Percentiles rank a stretch among this genome's conserved stretches.
These are phyloP conservation scores for Spizellomyces sp. DNA, from an alignment of 192 early-diverging fungal genomes.

Conservation along the genomic window DNA sequence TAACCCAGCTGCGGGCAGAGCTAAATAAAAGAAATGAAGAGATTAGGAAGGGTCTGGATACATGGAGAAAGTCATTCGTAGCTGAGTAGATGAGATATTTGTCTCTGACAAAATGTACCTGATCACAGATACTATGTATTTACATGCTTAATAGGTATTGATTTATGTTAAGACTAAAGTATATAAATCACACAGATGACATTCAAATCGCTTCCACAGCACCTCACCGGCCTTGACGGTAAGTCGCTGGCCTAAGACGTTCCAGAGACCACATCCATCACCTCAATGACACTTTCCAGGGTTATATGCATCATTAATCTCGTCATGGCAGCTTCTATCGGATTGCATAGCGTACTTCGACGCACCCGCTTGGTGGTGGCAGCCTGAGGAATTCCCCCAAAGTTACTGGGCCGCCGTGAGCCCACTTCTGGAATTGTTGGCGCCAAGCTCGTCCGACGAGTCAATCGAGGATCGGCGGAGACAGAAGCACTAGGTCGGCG, in stretches of 20 bases:
- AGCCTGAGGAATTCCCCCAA: background rate
- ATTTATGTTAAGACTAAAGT: no score
- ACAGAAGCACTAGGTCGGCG: background rate
- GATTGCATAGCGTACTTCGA: background rate
- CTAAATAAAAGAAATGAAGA: background rate
- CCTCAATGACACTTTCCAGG: background rate
- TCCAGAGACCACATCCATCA: background rate
- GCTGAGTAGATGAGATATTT: no score
- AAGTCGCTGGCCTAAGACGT: no score
- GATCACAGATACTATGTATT: no score
- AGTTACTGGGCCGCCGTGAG: background rate
- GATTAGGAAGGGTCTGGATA: no score
- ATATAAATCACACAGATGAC: no score
- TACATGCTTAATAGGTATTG: no score
- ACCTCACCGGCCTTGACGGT: no score
- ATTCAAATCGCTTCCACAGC: no score
- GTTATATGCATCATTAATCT: background rate
- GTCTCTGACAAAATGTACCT: no score
- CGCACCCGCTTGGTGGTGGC: background rate
- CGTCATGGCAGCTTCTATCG: background rate
- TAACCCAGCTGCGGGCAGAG: background rate
- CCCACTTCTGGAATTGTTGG: background rate
- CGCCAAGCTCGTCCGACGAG: background rate
- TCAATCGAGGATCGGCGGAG: background rate
- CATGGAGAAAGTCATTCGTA: no score